Evolutionary conservation across 2,329 filamentous ascomycete species (phyloP).

Genomic region (Aspergillus sp.): DNA sequence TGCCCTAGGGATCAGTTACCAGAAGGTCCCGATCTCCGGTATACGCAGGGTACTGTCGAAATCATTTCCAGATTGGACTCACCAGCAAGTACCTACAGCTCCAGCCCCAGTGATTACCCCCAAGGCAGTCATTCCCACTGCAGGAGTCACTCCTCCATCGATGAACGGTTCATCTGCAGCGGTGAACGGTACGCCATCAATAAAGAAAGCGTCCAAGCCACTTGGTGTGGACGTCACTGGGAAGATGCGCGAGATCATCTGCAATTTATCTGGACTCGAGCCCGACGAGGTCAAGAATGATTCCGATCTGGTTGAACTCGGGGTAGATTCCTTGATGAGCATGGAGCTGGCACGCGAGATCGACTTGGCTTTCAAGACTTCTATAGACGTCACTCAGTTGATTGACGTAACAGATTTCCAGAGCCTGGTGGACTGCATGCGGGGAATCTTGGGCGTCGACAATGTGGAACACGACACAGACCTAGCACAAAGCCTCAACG

Average conservation of each 20-base stretch:
- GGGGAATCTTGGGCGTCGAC: slow-evolving; percentile 5
- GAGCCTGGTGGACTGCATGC: slow-evolving; percentile 25
- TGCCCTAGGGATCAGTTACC: slow-evolving; percentile 31
- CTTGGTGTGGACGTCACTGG: neutral
- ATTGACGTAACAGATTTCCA: slow-evolving; percentile 27
- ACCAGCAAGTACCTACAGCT: too few relatives aligned
- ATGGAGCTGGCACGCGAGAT: slow-evolving; percentile 49
- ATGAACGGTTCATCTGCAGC: neutral
- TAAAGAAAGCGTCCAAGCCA: neutral
- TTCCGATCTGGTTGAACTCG: slow-evolving; percentile 39
- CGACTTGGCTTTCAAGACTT: slow-evolving; percentile 35
- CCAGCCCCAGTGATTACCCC: too few relatives aligned
- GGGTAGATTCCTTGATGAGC: slow-evolving; percentile 51
- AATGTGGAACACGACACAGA: neutral
- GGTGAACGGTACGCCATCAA: neutral
- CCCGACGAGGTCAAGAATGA: slow-evolving; percentile 37
- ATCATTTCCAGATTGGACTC: neutral
- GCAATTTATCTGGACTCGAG: slow-evolving; percentile 33
- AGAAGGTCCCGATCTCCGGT: slow-evolving; percentile 17
- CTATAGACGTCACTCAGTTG: slow-evolving; percentile 22
- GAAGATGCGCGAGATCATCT: slow-evolving; percentile 3
- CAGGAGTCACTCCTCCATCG: neutral
- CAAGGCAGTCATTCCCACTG: too few relatives aligned
- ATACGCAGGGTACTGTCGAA: slow-evolving; percentile 16
- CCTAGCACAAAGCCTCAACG: too few relatives aligned